Percentiles rank a stretch among this genome's conserved stretches.
phyloP scores from a whole-genome alignment of 805 yeast genomes.

The Grigorovia jiainica region DNA sequence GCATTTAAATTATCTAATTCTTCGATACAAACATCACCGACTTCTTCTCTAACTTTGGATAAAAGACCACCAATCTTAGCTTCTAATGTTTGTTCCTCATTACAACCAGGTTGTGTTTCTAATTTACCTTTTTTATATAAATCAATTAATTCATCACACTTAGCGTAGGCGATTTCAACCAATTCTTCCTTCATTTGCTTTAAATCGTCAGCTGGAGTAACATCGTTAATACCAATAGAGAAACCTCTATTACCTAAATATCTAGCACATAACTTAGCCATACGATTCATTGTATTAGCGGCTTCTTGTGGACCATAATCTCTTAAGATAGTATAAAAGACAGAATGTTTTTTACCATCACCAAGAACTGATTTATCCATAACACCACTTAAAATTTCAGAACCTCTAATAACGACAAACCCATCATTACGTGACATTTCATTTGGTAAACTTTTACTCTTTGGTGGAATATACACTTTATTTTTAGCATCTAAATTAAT shows the following conservation, averaged over 20 bases:
- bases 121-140: conserved; percentile 73
- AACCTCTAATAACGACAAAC: conserved; percentile 80
- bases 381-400: conserved; percentile 80
- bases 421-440: conserved; percentile 99
- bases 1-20: conserved; percentile 88
- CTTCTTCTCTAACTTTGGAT: conserved; percentile 97
- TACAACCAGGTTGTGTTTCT: conserved; percentile 98
- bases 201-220: conserved; percentile 80
- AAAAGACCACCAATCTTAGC: conserved; percentile 94
- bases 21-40: conserved; percentile 92
- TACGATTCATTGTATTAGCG: conserved; percentile 91
- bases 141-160: conserved; percentile 84
- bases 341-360: conserved; percentile 96
- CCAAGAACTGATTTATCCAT: conserved; percentile 96
- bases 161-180: conserved; percentile 83
- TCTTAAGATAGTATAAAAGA: conserved; percentile 86
- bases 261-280: conserved; percentile 98
- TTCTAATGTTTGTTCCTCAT: conserved; percentile 95
- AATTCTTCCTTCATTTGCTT: conserved; percentile 70
- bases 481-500: conserved; percentile 92
- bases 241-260: conserved; percentile 92
- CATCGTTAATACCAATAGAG: conserved; percentile 95
- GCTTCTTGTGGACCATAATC: conserved; percentile 98
- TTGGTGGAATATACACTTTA: conserved; percentile 79
- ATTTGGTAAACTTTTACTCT: conserved; percentile 51